Conservation (phyloP, 495 filamentous ascomycete genomes). For the Penicillium soppii region DNA sequence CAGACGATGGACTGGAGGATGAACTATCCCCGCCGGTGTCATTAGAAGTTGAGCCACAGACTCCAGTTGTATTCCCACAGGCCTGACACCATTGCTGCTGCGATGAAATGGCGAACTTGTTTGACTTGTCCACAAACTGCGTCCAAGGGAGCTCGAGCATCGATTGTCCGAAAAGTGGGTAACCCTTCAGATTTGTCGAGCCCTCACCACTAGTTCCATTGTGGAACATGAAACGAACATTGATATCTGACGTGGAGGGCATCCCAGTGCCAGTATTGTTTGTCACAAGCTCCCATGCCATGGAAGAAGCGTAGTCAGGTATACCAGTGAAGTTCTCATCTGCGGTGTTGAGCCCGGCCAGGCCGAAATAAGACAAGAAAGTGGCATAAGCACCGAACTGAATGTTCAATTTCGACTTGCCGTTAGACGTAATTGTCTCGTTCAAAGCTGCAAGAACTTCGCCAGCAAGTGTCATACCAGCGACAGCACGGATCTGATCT, state of each 20-base stretch:
- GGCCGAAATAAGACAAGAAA: slow-evolving; percentile 54
- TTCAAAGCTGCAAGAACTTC: slow-evolving; percentile 46
- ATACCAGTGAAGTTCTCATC: slow-evolving; percentile 46
- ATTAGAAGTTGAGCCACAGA: slow-evolving; percentile 24
- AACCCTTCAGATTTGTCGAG: slow-evolving; percentile 25
- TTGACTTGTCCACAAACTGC: slow-evolving; percentile 40
- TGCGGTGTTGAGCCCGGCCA: slow-evolving; percentile 37
- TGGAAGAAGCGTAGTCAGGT: slow-evolving; percentile 52
- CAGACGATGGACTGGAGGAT: slow-evolving; percentile 6
- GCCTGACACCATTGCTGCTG: slow-evolving; percentile 45
- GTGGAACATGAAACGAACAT: slow-evolving; percentile 54
- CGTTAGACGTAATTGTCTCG: slow-evolving; percentile 37
- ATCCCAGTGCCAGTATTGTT: slow-evolving; percentile 38
- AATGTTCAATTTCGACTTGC: slow-evolving; percentile 40
- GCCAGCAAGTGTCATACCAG: slow-evolving; percentile 22
- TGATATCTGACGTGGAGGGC: slow-evolving; percentile 33
- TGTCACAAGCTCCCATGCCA: slow-evolving; percentile 56
- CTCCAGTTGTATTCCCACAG: slow-evolving; percentile 45
- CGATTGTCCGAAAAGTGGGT: slow-evolving; percentile 44
- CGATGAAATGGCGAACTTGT: slow-evolving; percentile 39
- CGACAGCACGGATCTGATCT: slow-evolving; percentile 25
- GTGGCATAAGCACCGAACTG: slow-evolving; percentile 51
- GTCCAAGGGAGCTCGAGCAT: slow-evolving; percentile 37
- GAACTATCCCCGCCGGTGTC: background rate
- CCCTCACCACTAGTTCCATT: slow-evolving; percentile 45